Percentiles rank a stretch among this genome's conserved stretches.
These are phyloP conservation scores for Kwoniella dendrophila DNA, from an alignment of 768 basidiomycete species.

Conservation along the genomic window DNA sequence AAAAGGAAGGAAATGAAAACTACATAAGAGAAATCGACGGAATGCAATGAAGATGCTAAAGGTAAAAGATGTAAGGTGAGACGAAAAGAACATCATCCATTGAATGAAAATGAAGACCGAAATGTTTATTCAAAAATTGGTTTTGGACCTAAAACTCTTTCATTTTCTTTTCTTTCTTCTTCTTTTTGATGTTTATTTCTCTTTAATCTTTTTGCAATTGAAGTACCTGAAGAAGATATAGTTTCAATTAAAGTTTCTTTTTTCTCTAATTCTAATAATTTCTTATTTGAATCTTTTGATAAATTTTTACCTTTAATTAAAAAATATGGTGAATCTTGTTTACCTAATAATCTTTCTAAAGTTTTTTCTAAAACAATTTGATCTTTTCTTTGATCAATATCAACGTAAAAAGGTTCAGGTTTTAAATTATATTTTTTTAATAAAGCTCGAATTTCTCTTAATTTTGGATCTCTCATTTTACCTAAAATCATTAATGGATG, in stretches of 20 bases:
- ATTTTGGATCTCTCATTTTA: conserved; percentile 42
- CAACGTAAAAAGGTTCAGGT: conserved; percentile 38
- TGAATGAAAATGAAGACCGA: no score
- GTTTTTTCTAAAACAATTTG: conserved; percentile 6
- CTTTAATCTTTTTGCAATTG: conserved; percentile 35
- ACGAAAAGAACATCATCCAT: neutral
- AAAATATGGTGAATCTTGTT: conserved; percentile 15
- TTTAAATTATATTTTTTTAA: conserved; percentile 31
- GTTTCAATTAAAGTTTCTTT: conserved; percentile 30
- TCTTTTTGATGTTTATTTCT: conserved; percentile 42
- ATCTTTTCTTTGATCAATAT: conserved; percentile 44
- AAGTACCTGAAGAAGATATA: conserved; percentile 19
- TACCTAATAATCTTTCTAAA: conserved; percentile 20
- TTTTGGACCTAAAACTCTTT: conserved; percentile 36
- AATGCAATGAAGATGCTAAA: neutral
- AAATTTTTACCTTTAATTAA: conserved; percentile 20
- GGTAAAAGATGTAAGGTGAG: neutral
- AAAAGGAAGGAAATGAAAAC: neutral
- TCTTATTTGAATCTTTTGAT: conserved; percentile 9
- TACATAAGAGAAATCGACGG: neutral
- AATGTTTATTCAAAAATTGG: conserved; percentile 13
- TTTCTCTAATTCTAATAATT: conserved; percentile 24
- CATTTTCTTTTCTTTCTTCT: conserved; percentile 39
- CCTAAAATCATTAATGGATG: conserved; percentile 45
- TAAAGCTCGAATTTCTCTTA: conserved; percentile 32